Evolutionary conservation across 805 yeast genomes (phyloP).

Genomic region (Barnettozyma vustinii): DNA sequence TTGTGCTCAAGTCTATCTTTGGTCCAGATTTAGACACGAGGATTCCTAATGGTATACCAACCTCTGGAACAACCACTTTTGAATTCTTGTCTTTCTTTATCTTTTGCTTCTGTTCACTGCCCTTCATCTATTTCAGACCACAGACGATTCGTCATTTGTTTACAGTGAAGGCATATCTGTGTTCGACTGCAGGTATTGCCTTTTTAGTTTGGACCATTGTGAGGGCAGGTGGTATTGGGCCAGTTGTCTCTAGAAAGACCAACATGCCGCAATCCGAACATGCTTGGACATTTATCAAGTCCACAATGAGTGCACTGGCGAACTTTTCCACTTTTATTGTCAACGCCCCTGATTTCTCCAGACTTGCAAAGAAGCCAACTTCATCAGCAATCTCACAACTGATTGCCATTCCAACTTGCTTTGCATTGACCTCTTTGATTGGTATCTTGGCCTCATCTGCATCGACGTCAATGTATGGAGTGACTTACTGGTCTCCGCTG

Average conservation of each 20-base stretch:
- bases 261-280: slow-evolving; percentile 50
- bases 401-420: slow-evolving; percentile 68
- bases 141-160: slow-evolving; percentile 79
- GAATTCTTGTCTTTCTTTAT: slow-evolving; percentile 71
- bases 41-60: slow-evolving; percentile 56
- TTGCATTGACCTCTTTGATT: slow-evolving; percentile 74
- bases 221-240: slow-evolving; percentile 76
- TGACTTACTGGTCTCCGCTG: slow-evolving; percentile 18
- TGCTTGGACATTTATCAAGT: slow-evolving; percentile 77
- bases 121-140: slow-evolving; percentile 79
- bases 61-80: slow-evolving; percentile 62
- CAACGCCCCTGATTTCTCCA: slow-evolving; percentile 85
- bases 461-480: slow-evolving; percentile 38
- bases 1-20: slow-evolving; percentile 73
- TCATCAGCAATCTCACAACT: slow-evolving; percentile 54
- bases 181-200: slow-evolving; percentile 79
- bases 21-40: slow-evolving; percentile 55
- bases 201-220: slow-evolving; percentile 80
- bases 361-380: slow-evolving; percentile 60
- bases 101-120: slow-evolving; percentile 75
- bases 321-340: slow-evolving; percentile 83
- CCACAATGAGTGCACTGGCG: slow-evolving; percentile 78
- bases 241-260: slow-evolving; percentile 52
- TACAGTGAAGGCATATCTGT: slow-evolving; percentile 71
- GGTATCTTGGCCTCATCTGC: slow-evolving; percentile 84